phyloP scores from a whole-genome alignment of 208 protist species.

The Trypanosoma cruzi region DNA sequence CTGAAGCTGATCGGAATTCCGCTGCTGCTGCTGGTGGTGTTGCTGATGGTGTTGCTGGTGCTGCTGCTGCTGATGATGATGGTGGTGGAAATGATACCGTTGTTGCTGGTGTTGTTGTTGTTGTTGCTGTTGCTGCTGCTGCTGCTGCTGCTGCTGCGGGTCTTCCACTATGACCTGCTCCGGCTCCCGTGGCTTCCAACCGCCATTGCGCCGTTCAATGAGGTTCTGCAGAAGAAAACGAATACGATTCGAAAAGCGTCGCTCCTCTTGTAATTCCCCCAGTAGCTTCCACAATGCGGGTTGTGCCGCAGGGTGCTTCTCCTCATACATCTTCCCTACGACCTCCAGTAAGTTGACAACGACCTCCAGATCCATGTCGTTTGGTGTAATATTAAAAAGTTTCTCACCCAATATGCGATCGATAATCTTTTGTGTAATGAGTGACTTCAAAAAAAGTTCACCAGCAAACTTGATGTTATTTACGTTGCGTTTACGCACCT shows the following conservation, averaged over 20 bases:
- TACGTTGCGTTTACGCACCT: constrained; percentile 82
- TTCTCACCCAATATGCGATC: constrained; percentile 41
- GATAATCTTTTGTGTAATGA: constrained; percentile 75
- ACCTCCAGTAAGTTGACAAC: constrained; percentile 82
- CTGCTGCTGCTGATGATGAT: constrained; percentile 27
- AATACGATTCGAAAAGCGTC: constrained; percentile 69
- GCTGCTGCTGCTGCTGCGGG: constrained; percentile 15
- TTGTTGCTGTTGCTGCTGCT: constrained; percentile 28
- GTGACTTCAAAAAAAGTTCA: constrained; percentile 79
- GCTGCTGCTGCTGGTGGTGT: constrained; percentile 23
- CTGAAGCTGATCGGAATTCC: constrained; percentile 9
- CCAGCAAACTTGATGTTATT: constrained; percentile 92
- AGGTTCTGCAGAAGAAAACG: constrained; percentile 89
- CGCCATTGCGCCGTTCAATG: constrained; percentile 64
- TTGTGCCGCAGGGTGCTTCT: constrained; percentile 28
- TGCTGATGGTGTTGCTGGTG: constrained; percentile 18
- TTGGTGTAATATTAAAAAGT: constrained; percentile 27
- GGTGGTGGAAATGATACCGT: constrained; percentile 9
- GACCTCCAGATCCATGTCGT: constrained; percentile 82
- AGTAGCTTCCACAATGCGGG: constrained; percentile 55
- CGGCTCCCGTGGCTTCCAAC: constrained; percentile 66
- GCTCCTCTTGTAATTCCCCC: constrained; percentile 42
- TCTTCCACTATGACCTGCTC: constrained; percentile 33
- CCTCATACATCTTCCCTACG: constrained; percentile 81
- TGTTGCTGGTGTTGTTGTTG: constrained; percentile 14